Percentiles rank a stretch among this genome's conserved stretches.
Evolutionary conservation across 2,329 filamentous ascomycete genomes (phyloP).

Genomic region (Stenocarpella maydis): DNA sequence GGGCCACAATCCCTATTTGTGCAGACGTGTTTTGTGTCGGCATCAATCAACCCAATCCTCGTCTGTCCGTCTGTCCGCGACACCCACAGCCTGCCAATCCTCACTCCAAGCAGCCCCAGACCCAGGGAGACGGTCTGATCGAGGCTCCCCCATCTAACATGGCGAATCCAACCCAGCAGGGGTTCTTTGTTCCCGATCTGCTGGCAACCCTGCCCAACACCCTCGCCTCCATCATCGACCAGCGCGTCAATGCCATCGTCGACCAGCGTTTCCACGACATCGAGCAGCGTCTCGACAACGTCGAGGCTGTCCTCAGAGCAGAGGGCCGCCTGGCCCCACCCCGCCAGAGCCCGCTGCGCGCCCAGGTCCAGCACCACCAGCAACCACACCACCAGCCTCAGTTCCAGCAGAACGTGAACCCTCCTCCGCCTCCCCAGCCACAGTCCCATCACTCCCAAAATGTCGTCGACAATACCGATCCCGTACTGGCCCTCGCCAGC

Average conservation of each 20-base stretch:
- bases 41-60: constrained; percentile 30
- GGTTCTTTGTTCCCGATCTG: constrained; percentile 35
- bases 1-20: constrained; percentile 29
- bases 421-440: constrained; percentile 16
- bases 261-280: constrained; percentile 34
- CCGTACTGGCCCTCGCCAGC: constrained; percentile 35
- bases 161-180: constrained; percentile 33
- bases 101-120: constrained; percentile 35
- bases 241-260: constrained; percentile 32
- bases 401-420: constrained; percentile 23
- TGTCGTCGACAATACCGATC: constrained; percentile 34
- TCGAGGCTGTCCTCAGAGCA: constrained; percentile 33
- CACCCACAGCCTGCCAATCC: constrained; percentile 30
- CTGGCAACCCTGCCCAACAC: constrained; percentile 32
- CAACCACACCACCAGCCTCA: constrained; percentile 33
- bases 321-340: constrained; percentile 33
- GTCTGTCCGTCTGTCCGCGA: constrained; percentile 26
- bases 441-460: constrained; percentile 30
- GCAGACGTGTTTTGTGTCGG: constrained; percentile 29
- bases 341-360: constrained; percentile 32
- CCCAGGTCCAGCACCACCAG: constrained; percentile 31
- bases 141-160: constrained; percentile 22
- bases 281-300: constrained; percentile 32
- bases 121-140: too few relatives aligned
- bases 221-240: constrained; percentile 35